Evolutionary conservation across 2,329 filamentous ascomycete genomes (phyloP), one percentile per base, ranked within the genome.

Genomic region (Microcera coccophila): DNA sequence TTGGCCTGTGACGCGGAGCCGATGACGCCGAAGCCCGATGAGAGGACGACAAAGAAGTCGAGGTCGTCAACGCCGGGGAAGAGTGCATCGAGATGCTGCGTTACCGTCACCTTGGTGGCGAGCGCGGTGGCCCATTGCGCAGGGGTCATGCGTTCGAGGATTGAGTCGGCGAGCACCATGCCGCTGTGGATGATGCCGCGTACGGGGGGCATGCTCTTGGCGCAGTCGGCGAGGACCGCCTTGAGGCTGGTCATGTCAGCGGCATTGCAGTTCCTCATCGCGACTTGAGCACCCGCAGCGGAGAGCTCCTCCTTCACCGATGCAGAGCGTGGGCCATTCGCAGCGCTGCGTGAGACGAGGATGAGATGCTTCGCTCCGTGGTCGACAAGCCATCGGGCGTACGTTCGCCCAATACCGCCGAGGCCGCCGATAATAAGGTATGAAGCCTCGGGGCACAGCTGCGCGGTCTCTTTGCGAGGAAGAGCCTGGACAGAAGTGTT

Each of bases 141-240:
- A 48, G 67, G 68, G 0, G 65, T 67, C 75, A 80, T 79, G 40
- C 75, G 74, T 54, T 76, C 73, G 36, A 71, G 75, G 0, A 76
- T 26, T 26, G 19, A 46, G 41, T 54, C 61, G 60, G 57, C 33
- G 5, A 67, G 58, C 4, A 74, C 70, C 70, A 74, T 73, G 19
- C 72, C 65, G 5, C 62, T 60, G 46, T 75, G 71, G 4, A 75
- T 57, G 8, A 74, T 55, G 29, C 72, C 72, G 2, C 62, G 58
- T n/a, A 75, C 60, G 1, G 69, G 69, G 37, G 62, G 62, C 12
- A 64, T 45, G 3, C 47, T 54, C 20, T 51, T 37, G 11, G 47
- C 21, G 10, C 57, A 39, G 17, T 57, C 48, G 3, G 38, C 34
- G 1, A 66, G 33, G 1, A 65, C 49, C 4, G 47, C 42, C 3